Evolutionary conservation across 306 rosid genomes (phyloP).

Genomic region (Ormosia emarginata): DNA sequence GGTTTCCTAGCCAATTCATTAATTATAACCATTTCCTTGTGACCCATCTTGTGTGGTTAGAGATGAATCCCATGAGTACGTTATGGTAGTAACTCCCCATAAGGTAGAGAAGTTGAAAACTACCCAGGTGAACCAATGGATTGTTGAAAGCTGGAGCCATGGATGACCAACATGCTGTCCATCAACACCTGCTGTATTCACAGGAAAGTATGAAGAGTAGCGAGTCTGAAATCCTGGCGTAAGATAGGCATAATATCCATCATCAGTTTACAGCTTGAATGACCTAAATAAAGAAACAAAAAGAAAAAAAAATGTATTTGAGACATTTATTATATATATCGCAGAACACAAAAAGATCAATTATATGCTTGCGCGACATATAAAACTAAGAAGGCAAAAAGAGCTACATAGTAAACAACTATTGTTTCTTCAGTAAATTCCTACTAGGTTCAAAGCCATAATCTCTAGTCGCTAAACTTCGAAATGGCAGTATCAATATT

Average conservation of each 20-base stretch:
- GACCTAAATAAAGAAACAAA: slow-evolving; percentile 57
- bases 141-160: slow-evolving; percentile 51
- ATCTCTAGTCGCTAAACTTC: not conserved
- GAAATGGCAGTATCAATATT: not conserved
- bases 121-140: slow-evolving; percentile 51
- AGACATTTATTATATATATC: slow-evolving; percentile 10
- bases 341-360: not conserved
- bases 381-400: not conserved
- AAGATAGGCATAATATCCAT: slow-evolving; percentile 70
- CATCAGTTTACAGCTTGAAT: slow-evolving; percentile 85
- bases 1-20: slow-evolving; percentile 38
- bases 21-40: slow-evolving; percentile 37
- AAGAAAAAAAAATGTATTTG: not conserved
- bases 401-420: not conserved
- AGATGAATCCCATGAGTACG: slow-evolving; percentile 52
- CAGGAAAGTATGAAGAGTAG: slow-evolving; percentile 49
- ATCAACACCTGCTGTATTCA: slow-evolving; percentile 47
- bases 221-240: slow-evolving; percentile 74
- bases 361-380: not conserved
- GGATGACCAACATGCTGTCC: slow-evolving; percentile 57
- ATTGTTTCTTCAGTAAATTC: too few relatives aligned
- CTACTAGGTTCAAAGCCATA: not conserved
- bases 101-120: slow-evolving; percentile 40
- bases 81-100: slow-evolving; percentile 47
- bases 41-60: slow-evolving; percentile 43